Evolutionary conservation across 139 green algal species (phyloP), one percentile per base, ranked within the genome.

Genomic region (Ulvella scutata): DNA sequence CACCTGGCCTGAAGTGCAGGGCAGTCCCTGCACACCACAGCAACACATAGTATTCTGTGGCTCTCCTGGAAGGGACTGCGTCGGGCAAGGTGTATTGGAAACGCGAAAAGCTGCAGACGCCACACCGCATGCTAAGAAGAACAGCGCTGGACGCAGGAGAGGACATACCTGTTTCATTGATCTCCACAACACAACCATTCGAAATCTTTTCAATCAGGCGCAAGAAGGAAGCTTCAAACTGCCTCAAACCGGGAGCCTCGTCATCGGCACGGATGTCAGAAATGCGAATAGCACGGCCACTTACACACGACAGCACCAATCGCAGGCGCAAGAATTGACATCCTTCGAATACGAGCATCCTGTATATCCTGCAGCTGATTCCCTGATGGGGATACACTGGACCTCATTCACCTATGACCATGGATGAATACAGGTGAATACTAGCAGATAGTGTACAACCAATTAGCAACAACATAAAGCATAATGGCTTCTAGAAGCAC

Each of bases 91-190:
- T n/a, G n/a, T n/a, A n/a, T 20, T 59, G 17, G 17, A 20, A 59
- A 59, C 40, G 21, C 40, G 40, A 17, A 59, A 20, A 59, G 40
- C 40, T 26, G 33, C 51, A 67, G 13, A 36, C 4, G 51, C 51
- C 9, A 29, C 51, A 29, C 4, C 51, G 20, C 51, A n/a, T n/a
- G n/a, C n/a, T n/a, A n/a, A n/a, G n/a, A n/a, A n/a, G n/a, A n/a
- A n/a, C n/a, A n/a, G n/a, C n/a, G n/a, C n/a, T n/a, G n/a, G n/a
- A n/a, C n/a, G n/a, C n/a, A n/a, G n/a, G n/a, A n/a, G n/a, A n/a
- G n/a, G n/a, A n/a, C 79, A 35, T 77, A 92, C 93, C 94, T 79
- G 95, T 97, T 51, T 98, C 91, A 43, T 97, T 97, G 76, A 99
- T 98, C 39, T 98, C 92, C 0, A 99, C 88, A 0, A 89, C 75